phyloP scores from a whole-genome alignment of 1,284 basidiomycete genomes.

The Cryptococcus sp. region DNA sequence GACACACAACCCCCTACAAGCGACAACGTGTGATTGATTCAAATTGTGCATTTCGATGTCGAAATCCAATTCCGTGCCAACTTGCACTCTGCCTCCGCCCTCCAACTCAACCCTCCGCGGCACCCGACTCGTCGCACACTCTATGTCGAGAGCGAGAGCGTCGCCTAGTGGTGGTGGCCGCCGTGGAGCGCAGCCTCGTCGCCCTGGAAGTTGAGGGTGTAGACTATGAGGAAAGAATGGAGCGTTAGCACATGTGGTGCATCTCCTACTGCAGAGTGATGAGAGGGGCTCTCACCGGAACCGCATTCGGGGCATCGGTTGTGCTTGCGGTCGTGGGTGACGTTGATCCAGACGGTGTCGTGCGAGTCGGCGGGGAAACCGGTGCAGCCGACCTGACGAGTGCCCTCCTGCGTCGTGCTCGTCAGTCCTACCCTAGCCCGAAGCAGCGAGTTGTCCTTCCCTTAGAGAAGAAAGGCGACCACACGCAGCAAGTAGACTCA shows the following conservation, averaged over 20 bases:
- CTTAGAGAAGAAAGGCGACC: too few species aligned
- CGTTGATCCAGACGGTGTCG: constrained; percentile 78
- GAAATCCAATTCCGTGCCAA: neutral
- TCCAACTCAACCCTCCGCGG: neutral
- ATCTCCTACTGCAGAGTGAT: neutral
- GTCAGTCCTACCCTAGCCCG: neutral
- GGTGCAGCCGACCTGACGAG: constrained; percentile 85
- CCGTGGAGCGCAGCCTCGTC: constrained; percentile 43
- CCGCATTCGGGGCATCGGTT: constrained; percentile 87
- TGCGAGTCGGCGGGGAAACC: constrained; percentile 88
- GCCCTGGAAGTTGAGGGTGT: constrained; percentile 50
- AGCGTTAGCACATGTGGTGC: constrained; percentile 15
- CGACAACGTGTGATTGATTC: neutral
- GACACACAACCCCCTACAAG: neutral
- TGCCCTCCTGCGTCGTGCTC: constrained; percentile 59
- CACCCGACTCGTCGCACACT: neutral
- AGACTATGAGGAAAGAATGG: constrained; percentile 22
- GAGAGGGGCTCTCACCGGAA: constrained; percentile 30
- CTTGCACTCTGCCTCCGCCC: neutral
- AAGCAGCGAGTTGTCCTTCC: neutral
- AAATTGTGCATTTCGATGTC: neutral
- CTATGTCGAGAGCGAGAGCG: neutral
- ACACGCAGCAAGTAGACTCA: constrained; percentile 53
- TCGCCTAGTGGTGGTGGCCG: constrained; percentile 19
- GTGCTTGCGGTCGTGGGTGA: constrained; percentile 59